Base-by-base conservation (phyloP, 2,329 filamentous ascomycete species). In the Shiraia bambusicola region DNA sequence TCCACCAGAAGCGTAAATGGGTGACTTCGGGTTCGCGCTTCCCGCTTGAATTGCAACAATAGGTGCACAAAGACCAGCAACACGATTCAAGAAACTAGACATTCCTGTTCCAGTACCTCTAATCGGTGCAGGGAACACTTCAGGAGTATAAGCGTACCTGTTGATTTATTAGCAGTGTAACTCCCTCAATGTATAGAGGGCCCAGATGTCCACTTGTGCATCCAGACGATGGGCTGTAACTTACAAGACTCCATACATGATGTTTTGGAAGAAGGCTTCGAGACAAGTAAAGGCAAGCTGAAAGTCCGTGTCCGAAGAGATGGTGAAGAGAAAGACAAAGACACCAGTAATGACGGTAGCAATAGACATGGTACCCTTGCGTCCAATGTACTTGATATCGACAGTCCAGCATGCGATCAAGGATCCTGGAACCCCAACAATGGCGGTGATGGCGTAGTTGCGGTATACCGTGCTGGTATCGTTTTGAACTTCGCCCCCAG, bases 371-470 rank as follows among this genome's bases (percentile, higher is more conserved):
- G 86, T 88, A 42, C 84, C 83, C 49, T 82, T 84, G 26, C 86
- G 82, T n/a, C 86, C 86, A 1, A 84, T 74, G 13, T 80, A 89
- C 60, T 85, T 87, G 29, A 83, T 70, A 29, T 86, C 77, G 43
- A 94, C 87, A 1, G 86, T 81, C 57, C 80, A 87, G 46, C 84
- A 86, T 12, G 84, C 88, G 8, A 92, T 72, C 14, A 93, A 69
- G 34, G 84, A 86, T 15, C 88, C 88, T 0, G 88, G 88, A 2
- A 93, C 81, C 28, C 88, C 88, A 34, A 84, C 79, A 27, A 88
- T 72, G 28, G 85, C 86, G 12, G 86, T 88, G 65, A 94, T 90
- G 65, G 84, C 84, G 65, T 90, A 92, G 74, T 89, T 88, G 47
- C 86, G 83, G 72, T 93, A 94, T 0, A 81, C 73, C 25, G 70